These are phyloP conservation scores for Cryptosporidium muris DNA, from an alignment of 169 alveolate genomes.

Conservation along the genomic window DNA sequence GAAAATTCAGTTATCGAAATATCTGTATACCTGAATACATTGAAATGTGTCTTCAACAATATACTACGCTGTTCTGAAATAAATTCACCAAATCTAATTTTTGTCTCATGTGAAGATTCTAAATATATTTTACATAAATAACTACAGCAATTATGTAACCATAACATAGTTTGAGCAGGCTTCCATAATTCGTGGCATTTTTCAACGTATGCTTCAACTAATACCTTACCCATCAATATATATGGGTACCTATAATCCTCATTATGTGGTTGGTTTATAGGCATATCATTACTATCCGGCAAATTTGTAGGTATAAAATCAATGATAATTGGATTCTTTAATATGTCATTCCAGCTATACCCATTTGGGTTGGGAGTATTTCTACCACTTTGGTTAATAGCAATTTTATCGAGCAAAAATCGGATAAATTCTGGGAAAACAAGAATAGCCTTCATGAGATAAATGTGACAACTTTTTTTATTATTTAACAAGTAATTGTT, in stretches of 20 bases:
- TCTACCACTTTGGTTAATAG: not conserved
- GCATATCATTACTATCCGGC: not conserved
- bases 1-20: constrained; percentile 52
- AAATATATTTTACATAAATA: constrained; percentile 1
- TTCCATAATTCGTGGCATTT: constrained; percentile 41
- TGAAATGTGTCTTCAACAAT: constrained; percentile 22
- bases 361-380: not conserved
- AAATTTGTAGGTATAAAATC: not conserved
- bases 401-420: not conserved
- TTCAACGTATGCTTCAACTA: constrained; percentile 58
- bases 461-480: constrained; percentile 14
- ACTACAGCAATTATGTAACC: constrained; percentile 39
- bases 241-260: constrained; percentile 25
- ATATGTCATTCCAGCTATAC: not conserved
- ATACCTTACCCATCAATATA: constrained; percentile 25
- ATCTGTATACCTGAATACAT: constrained; percentile 63
- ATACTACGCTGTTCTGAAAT: constrained; percentile 7
- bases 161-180: not conserved
- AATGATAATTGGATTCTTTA: not conserved
- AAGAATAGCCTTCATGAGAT: constrained; percentile 34
- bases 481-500: constrained; percentile 13
- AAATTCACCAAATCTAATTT: not conserved
- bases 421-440: constrained; percentile 48
- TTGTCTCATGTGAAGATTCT: not conserved
- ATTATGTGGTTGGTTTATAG: not conserved